Evolutionary conservation across 345 rosid genomes (phyloP).

Genomic region (Gossypium thurberi): DNA sequence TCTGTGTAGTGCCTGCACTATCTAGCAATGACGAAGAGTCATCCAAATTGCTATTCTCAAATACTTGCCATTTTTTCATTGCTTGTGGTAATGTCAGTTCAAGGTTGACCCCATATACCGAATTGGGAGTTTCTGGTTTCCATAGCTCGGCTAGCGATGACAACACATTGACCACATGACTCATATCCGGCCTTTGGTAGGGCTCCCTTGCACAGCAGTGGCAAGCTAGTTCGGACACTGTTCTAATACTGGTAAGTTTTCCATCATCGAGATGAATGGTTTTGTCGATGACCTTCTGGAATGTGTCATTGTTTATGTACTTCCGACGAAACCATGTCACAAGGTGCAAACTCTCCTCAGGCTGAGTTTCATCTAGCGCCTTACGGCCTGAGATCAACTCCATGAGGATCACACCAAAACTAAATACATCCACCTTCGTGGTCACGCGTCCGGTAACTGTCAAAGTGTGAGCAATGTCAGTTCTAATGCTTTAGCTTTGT

Average conservation of each 20-base stretch:
- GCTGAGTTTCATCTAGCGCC: conserved; percentile 57
- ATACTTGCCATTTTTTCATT: conserved; percentile 66
- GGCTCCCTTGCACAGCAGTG: conserved; percentile 66
- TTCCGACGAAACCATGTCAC: conserved; percentile 69
- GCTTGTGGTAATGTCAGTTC: conserved; percentile 65
- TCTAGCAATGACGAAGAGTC: conserved; percentile 37
- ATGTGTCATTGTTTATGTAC: conserved; percentile 41
- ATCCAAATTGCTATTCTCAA: conserved; percentile 40
- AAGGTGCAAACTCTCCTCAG: conserved; percentile 64
- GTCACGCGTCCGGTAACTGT: conserved; percentile 86
- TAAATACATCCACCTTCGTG: conserved; percentile 72
- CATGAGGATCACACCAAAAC: conserved; percentile 83
- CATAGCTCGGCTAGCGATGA: conserved; percentile 55
- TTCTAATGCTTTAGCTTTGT: neutral
- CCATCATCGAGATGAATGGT: conserved; percentile 42
- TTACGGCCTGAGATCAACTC: conserved; percentile 66
- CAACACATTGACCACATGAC: conserved; percentile 54
- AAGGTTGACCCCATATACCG: conserved; percentile 54
- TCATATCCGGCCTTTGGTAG: conserved; percentile 74
- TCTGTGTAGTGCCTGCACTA: conserved; percentile 43
- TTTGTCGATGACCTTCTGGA: conserved; percentile 41
- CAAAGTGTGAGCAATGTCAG: neutral
- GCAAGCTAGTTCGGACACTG: conserved; percentile 60
- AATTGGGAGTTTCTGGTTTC: conserved; percentile 51
- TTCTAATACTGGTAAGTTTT: conserved; percentile 46